phyloP scores from a whole-genome alignment of 1,284 basidiomycete genomes.

The Ustilago xerochloae region DNA sequence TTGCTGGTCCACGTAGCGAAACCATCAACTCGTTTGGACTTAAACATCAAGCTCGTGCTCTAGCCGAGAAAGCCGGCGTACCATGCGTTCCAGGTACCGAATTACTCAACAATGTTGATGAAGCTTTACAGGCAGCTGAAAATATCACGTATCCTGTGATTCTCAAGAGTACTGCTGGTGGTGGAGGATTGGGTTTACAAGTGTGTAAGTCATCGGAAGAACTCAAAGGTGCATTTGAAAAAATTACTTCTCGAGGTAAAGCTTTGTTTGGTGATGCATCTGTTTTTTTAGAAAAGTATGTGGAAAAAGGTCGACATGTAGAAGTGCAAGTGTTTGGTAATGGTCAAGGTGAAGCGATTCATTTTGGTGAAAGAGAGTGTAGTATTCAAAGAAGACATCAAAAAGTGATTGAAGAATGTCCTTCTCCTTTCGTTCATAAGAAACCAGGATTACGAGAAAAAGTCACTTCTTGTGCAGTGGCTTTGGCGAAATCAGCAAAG shows the following conservation, averaged over 20 bases:
- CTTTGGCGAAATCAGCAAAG: constrained; percentile 72
- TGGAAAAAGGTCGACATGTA: constrained; percentile 67
- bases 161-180: constrained; percentile 78
- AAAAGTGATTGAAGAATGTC: constrained; percentile 79
- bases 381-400: constrained; percentile 77
- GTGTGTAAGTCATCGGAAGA: constrained; percentile 72
- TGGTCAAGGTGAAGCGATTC: constrained; percentile 73
- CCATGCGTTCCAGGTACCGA: constrained; percentile 74
- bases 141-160: constrained; percentile 75
- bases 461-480: constrained; percentile 74
- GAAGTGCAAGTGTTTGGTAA: constrained; percentile 81
- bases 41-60: constrained; percentile 75
- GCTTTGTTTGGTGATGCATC: constrained; percentile 73
- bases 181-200: constrained; percentile 78
- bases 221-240: constrained; percentile 69
- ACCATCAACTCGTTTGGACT: constrained; percentile 75
- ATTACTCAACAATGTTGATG: constrained; percentile 69
- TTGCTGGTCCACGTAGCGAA: constrained; percentile 74
- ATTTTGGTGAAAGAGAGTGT: constrained; percentile 77
- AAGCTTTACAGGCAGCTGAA: constrained; percentile 71
- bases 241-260: constrained; percentile 61
- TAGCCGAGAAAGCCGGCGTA: constrained; percentile 72
- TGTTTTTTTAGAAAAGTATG: constrained; percentile 76
- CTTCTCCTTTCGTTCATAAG: constrained; percentile 72
- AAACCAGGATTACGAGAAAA: constrained; percentile 37